Percentiles rank a stretch among this genome's conserved stretches.
phyloP scores from a whole-genome alignment of 345 rosid species.

The Sisymbrium altissimum region DNA sequence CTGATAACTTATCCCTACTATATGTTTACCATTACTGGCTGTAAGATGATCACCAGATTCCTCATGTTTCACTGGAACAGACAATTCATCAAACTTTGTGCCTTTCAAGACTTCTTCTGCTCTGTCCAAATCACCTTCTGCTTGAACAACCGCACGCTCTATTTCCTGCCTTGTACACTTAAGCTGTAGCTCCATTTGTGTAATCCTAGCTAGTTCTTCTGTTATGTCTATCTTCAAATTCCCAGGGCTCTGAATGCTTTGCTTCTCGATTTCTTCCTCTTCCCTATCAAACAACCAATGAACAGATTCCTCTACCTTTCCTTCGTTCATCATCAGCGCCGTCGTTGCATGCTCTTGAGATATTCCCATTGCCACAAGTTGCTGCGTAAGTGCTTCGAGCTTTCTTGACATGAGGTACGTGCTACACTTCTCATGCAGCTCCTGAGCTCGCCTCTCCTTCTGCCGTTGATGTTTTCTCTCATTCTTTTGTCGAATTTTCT shows the following conservation, averaged over 20 bases:
- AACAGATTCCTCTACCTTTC: constrained; percentile 83
- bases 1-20: constrained; percentile 36
- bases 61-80: constrained; percentile 50
- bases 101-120: constrained; percentile 52
- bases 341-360: constrained; percentile 76
- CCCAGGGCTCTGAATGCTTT: constrained; percentile 38
- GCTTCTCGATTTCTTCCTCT: constrained; percentile 57
- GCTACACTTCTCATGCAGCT: constrained; percentile 69
- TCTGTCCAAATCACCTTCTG: constrained; percentile 73
- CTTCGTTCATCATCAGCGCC: constrained; percentile 84
- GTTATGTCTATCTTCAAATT: constrained; percentile 80
- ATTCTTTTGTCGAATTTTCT: constrained; percentile 84
- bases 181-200: constrained; percentile 53
- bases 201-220: constrained; percentile 75
- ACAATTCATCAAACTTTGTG: constrained; percentile 46
- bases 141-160: constrained; percentile 69
- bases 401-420: constrained; percentile 87
- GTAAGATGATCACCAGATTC: constrained; percentile 56
- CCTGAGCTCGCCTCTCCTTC: constrained; percentile 86
- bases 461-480: constrained; percentile 93
- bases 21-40: constrained; percentile 35
- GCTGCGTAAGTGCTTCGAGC: constrained; percentile 79
- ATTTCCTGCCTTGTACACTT: constrained; percentile 78
- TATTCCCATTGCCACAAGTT: constrained; percentile 85
- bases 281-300: constrained; percentile 75